Evolutionary conservation across 176 grass and related monocot species (phyloP), one percentile per base, ranked within the genome.

Genomic region (Musa schizocarpa): DNA sequence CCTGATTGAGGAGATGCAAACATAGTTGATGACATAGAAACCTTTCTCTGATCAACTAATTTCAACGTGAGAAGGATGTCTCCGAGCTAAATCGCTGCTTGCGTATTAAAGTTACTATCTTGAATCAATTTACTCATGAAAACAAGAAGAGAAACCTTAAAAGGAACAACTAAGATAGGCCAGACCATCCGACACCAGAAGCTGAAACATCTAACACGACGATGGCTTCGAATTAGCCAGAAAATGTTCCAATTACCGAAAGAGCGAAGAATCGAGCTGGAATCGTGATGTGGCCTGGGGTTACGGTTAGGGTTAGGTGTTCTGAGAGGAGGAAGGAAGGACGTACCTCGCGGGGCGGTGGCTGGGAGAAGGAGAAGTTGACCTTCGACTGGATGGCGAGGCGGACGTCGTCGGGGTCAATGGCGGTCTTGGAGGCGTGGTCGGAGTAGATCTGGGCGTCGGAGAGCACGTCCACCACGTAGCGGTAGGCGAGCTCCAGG

Each of bases 321-420:
- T 53, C 0, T 65, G 55, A 74, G 34, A 61, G 62, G 50, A 9
- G 13, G 53, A 67, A 34, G 71, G 72, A 56, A 13, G 53, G 75
- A 13, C 69, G 21, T 89, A 99, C 91, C 96, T 99, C 96, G 72
- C 96, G 91, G 75, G 96, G 88, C 74, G 96, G 96, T 22, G 96
- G 96, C 83, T 99, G 96, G 54, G 96, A 99, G 81, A 95, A 99
- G 77, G 91, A 95, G 83, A 87, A 92, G 68, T 99, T 99, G 81
- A 94, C 91, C 85, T 94, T 99, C 78, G 88, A 88, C 82, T 99
- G 95, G 65, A 91, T 89, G 66, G 95, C 88, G 43, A 99, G 87
- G 58, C 91, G 79, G 25, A 99, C 85, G 82, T 99, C 95, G 68
- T 99, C 91, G 54, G 95, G 79, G 66, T 99, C 95, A 63, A 99